Evolutionary conservation across 192 early-diverging fungal genomes (phyloP).

Genomic region (Funneliformis mosseae): DNA sequence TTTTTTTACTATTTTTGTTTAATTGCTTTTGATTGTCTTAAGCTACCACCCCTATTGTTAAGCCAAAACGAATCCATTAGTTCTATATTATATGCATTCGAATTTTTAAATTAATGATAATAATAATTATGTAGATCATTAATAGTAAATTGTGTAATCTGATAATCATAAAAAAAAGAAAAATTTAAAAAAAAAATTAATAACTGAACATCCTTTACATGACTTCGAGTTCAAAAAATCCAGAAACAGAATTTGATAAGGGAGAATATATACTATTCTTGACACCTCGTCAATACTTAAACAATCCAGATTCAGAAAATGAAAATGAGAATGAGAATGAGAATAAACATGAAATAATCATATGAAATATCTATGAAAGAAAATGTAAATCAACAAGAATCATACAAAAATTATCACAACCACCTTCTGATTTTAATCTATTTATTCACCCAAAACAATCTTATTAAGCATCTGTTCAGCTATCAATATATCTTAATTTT

Average conservation of each 20-base stretch:
- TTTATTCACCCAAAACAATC: neutral
- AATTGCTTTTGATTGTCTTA: neutral
- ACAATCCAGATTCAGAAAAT: neutral
- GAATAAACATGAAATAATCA: neutral
- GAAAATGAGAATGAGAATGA: neutral
- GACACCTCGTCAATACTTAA: neutral
- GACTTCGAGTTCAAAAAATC: neutral
- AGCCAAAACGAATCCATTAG: neutral
- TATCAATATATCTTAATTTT: neutral
- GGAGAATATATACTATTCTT: neutral
- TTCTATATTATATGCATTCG: neutral
- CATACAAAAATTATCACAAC: neutral
- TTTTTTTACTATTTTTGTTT: neutral
- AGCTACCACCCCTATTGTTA: neutral
- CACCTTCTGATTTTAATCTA: neutral
- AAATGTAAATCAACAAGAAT: neutral
- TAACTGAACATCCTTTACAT: neutral
- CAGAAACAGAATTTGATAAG: neutral
- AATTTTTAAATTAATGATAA: too few relatives aligned
- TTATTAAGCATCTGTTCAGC: neutral
- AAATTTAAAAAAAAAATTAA: too few relatives aligned
- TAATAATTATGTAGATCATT: too few relatives aligned
- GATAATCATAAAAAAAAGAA: too few relatives aligned
- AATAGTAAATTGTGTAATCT: too few relatives aligned
- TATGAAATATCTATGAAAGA: neutral